A percentile compares a stretch with the other conserved stretches of the same genome.
phyloP scores from a whole-genome alignment of 179 eudicot genomes.

The Camellia oleifera region DNA sequence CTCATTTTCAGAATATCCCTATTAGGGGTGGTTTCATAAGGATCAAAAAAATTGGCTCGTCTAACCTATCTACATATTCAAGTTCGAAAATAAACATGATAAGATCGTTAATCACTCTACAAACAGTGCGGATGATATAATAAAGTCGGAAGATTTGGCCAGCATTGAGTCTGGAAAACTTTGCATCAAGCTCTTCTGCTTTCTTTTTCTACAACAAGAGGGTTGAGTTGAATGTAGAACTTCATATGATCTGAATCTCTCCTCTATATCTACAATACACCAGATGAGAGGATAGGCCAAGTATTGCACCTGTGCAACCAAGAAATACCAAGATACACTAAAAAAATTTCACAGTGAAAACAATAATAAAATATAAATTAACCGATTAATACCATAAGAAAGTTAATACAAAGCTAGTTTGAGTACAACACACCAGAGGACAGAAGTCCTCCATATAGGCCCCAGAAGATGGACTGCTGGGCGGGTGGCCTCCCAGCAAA shows the following conservation, averaged over 20 bases:
- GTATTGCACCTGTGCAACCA: background rate
- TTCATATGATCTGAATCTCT: background rate
- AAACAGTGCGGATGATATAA: slow-evolving; percentile 11
- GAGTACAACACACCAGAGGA: no score
- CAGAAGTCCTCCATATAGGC: no score
- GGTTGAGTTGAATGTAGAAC: background rate
- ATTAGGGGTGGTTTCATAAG: background rate
- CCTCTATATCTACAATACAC: slow-evolving; percentile 5
- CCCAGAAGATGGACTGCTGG: no score
- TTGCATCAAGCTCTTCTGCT: background rate
- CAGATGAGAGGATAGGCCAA: background rate
- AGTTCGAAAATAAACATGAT: background rate
- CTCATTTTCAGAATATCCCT: background rate
- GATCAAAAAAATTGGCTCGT: background rate
- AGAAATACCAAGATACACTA: background rate
- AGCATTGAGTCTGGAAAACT: background rate
- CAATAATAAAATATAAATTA: background rate
- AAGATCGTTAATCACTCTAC: slow-evolving; percentile 8
- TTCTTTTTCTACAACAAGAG: background rate
- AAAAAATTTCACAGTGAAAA: background rate
- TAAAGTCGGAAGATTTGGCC: background rate
- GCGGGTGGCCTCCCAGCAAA: no score
- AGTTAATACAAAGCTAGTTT: background rate
- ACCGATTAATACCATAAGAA: background rate
- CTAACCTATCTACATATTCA: slow-evolving; percentile 6